phyloP scores from a whole-genome alignment of 305 asterid species.

The Fraxinus angustifolia region DNA sequence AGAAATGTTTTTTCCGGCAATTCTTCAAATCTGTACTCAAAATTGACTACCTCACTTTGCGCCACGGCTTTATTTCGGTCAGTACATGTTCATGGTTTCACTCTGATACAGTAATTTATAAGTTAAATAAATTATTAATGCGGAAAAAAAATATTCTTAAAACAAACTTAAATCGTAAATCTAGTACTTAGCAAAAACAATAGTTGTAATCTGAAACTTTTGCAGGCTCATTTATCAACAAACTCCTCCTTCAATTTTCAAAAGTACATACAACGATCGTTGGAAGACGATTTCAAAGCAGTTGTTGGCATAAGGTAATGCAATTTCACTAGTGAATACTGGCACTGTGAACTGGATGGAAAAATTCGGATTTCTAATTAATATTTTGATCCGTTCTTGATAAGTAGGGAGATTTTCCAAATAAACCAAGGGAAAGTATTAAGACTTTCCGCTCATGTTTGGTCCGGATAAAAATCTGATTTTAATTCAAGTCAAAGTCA shows the following conservation, averaged over 20 bases:
- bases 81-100: neutral
- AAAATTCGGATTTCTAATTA: neutral
- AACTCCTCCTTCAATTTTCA: conserved; percentile 55
- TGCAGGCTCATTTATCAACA: conserved; percentile 66
- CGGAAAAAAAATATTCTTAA: neutral
- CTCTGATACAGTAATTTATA: neutral
- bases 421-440: too few relatives aligned
- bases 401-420: neutral
- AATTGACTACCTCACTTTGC: conserved; percentile 65
- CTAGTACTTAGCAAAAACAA: too few relatives aligned
- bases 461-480: too few relatives aligned
- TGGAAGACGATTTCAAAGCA: conserved; percentile 68
- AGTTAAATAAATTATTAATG: neutral
- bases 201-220: neutral
- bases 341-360: neutral
- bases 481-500: too few relatives aligned
- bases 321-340: neutral
- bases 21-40: conserved; percentile 65
- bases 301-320: conserved; percentile 61
- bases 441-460: too few relatives aligned
- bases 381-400: neutral
- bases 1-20: conserved; percentile 73
- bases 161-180: too few relatives aligned
- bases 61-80: conserved; percentile 73
- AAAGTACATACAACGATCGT: conserved; percentile 57